Conservation (phyloP, 495 filamentous ascomycete species). For the Emericellopsis terricola region DNA sequence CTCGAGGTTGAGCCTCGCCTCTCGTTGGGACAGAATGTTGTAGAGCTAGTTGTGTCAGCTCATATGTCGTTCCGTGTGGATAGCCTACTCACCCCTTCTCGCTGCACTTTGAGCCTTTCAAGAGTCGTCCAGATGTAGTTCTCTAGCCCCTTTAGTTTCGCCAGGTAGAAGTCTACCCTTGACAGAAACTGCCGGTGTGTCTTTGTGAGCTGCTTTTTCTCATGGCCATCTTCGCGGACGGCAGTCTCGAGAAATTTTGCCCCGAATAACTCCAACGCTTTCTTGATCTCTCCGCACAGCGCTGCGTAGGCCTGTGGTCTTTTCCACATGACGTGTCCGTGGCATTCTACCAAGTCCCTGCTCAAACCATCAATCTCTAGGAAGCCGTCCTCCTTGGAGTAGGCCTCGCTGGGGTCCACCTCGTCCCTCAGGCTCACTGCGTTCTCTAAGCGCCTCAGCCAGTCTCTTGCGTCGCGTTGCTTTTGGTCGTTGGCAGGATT, state of each 20-base stretch:
- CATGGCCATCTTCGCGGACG: conserved; percentile 5
- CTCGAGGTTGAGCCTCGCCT: conserved; percentile 34
- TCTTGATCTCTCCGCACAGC: conserved; percentile 24
- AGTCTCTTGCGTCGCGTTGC: conserved; percentile 36
- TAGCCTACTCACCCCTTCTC: conserved; percentile 26
- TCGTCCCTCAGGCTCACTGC: conserved; percentile 37
- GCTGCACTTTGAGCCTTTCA: conserved; percentile 31
- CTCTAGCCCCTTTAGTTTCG: conserved; percentile 36
- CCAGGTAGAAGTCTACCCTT: conserved; percentile 33
- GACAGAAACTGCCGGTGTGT: conserved; percentile 17
- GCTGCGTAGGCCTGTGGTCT: conserved; percentile 36
- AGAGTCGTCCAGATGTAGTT: conserved; percentile 36
- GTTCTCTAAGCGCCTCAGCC: conserved; percentile 35
- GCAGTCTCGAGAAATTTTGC: conserved; percentile 1
- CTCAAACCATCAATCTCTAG: conserved; percentile 37
- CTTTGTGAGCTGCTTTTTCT: conserved; percentile 3
- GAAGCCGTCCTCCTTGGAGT: conserved; percentile 21
- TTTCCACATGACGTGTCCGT: conserved; percentile 38
- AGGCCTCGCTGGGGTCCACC: conserved; percentile 29
- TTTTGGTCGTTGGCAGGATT: conserved; percentile 28
- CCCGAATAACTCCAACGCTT: conserved; percentile 24
- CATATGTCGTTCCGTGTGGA: too few species aligned
- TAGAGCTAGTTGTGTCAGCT: too few species aligned
- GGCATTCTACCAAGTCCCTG: conserved; percentile 37
- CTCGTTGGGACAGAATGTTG: conserved; percentile 40